These are phyloP conservation scores for Miscanthus sacchariflorus DNA, from an alignment of 202 grass and related monocot genomes.

Conservation along the genomic window DNA sequence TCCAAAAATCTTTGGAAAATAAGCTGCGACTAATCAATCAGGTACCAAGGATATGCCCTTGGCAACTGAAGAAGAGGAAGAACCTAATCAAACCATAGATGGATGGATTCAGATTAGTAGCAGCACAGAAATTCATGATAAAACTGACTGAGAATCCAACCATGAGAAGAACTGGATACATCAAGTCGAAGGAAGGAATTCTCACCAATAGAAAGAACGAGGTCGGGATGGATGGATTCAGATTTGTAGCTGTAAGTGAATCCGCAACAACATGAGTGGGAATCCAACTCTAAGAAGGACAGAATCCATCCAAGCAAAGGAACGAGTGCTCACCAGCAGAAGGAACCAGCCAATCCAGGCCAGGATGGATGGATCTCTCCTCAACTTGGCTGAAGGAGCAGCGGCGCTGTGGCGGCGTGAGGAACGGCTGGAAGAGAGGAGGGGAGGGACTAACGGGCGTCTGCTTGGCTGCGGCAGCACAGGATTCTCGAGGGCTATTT, in stretches of 20 bases:
- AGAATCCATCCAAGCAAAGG: constrained; percentile 1
- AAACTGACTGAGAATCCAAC: not conserved
- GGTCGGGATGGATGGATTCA: not conserved
- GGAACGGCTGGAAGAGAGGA: not conserved
- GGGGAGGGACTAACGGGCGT: not conserved
- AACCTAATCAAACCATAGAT: not conserved
- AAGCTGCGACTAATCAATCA: not conserved
- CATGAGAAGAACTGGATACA: not conserved
- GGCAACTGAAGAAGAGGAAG: not conserved
- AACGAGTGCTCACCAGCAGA: not conserved
- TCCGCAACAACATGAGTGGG: not conserved
- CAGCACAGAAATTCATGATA: not conserved
- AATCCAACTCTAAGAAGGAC: not conserved
- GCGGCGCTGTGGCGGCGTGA: not conserved
- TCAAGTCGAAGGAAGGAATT: not conserved
- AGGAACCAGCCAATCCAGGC: not conserved
- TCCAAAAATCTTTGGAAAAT: not conserved
- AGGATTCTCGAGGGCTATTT: not conserved
- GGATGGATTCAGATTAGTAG: constrained; percentile 17
- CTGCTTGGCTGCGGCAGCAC: not conserved
- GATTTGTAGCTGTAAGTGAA: not conserved
- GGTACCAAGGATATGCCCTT: not conserved
- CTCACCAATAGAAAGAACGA: not conserved
- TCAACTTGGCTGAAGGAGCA: not conserved
- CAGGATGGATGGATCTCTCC: not conserved